phyloP scores from a whole-genome alignment of 345 rosid species.

The Salix viminalis region DNA sequence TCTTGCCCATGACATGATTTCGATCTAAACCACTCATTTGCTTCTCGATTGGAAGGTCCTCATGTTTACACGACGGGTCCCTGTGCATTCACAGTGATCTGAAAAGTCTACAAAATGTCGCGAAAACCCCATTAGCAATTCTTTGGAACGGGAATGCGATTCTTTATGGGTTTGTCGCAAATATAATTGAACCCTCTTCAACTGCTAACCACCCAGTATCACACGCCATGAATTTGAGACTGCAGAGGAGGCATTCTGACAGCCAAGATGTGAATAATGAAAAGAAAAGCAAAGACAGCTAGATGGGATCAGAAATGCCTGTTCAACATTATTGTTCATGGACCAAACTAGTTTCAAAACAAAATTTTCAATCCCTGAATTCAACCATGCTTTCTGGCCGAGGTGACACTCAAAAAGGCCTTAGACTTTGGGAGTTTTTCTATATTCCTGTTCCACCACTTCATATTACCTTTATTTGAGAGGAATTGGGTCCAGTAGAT shows the following conservation, averaged over 20 bases:
- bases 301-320: not conserved
- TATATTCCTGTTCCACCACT: not conserved
- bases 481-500: not conserved
- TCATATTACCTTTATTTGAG: not conserved
- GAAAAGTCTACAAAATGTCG: not conserved
- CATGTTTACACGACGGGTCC: not conserved
- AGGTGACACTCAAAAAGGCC: not conserved
- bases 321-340: not conserved
- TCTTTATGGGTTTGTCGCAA: not conserved
- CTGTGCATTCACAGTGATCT: not conserved
- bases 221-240: slow-evolving; percentile 2
- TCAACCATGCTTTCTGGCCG: slow-evolving; percentile 2
- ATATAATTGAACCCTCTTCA: slow-evolving; percentile 2
- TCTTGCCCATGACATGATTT: not conserved
- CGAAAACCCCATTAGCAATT: not conserved
- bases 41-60: not conserved
- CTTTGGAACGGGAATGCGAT: not conserved
- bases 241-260: slow-evolving; percentile 1
- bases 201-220: not conserved
- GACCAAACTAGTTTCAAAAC: not conserved
- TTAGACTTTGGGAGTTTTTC: not conserved
- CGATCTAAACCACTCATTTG: not conserved
- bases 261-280: slow-evolving; percentile 1
- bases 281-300: slow-evolving; percentile 5
- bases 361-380: not conserved